A percentile compares a stretch with the other conserved stretches of the same genome.
Conservation (phyloP, 257 asterid species). For the Ballota nigra region DNA sequence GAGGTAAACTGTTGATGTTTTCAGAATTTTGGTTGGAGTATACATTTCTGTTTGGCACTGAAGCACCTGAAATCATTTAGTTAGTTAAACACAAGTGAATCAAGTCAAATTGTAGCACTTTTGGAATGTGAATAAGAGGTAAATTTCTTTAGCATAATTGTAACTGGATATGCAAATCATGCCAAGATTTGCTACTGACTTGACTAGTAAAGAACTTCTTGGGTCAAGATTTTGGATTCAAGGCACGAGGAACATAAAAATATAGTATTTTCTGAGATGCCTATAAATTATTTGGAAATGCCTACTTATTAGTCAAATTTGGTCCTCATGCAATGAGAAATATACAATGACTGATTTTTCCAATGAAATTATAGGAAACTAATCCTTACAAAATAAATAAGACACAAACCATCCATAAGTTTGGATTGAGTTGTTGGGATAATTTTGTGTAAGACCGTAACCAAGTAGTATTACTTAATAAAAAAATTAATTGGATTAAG, state of each 20-base stretch:
- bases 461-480: too few relatives aligned
- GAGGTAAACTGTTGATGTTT: constrained; percentile 14
- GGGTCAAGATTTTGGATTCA: neutral
- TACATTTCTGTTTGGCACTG: constrained; percentile 26
- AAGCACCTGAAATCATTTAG: constrained; percentile 28
- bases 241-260: neutral
- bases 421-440: too few relatives aligned
- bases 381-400: neutral
- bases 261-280: neutral
- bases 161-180: constrained; percentile 4
- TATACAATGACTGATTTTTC: neutral
- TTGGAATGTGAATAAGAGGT: constrained; percentile 1
- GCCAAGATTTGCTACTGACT: neutral
- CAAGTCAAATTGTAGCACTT: neutral
- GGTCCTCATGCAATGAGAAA: too few relatives aligned
- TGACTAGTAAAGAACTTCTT: constrained; percentile 5
- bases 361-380: neutral
- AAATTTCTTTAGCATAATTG: neutral
- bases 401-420: too few relatives aligned
- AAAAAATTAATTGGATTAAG: too few relatives aligned
- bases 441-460: too few relatives aligned
- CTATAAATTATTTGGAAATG: neutral
- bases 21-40: constrained; percentile 10
- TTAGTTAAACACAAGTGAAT: neutral
- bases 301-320: neutral